phyloP scores from a whole-genome alignment of 129 eudicot genomes.

The Tagetes patula region DNA sequence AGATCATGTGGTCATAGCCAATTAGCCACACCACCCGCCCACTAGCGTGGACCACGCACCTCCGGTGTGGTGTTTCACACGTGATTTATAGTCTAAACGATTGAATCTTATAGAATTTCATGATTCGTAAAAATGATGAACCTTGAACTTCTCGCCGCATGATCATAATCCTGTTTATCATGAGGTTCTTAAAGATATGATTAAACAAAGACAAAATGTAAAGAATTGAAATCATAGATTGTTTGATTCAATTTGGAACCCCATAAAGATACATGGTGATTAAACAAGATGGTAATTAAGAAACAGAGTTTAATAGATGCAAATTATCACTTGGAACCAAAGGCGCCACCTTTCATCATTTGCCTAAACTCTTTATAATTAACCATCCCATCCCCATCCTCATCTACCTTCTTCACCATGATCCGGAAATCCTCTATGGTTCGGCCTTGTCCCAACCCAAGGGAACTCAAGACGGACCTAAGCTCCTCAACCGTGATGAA shows the following conservation, averaged over 20 bases:
- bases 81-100: too few species aligned
- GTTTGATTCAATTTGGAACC: neutral
- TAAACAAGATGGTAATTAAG: conserved; percentile 16
- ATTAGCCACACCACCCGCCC: too few species aligned
- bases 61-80: too few species aligned
- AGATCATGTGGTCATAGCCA: too few species aligned
- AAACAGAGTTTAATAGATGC: neutral
- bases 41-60: too few species aligned
- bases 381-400: conserved; percentile 86
- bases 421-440: conserved; percentile 66
- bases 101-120: neutral
- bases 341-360: conserved; percentile 95
- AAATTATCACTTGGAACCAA: conserved; percentile 40
- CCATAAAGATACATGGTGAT: conserved; percentile 29
- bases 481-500: conserved; percentile 83
- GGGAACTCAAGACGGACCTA: conserved; percentile 58
- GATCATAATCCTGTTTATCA: conserved; percentile 7
- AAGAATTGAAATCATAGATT: neutral
- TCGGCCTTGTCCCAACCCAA: conserved; percentile 82
- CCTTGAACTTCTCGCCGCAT: neutral
- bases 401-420: conserved; percentile 82
- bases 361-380: conserved; percentile 61
- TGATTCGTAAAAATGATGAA: neutral
- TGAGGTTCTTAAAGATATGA: neutral
- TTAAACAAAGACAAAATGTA: neutral